These are phyloP conservation scores for Alloteropsis angusta DNA, from an alignment of 202 grass and related monocot genomes.

Conservation along the genomic window DNA sequence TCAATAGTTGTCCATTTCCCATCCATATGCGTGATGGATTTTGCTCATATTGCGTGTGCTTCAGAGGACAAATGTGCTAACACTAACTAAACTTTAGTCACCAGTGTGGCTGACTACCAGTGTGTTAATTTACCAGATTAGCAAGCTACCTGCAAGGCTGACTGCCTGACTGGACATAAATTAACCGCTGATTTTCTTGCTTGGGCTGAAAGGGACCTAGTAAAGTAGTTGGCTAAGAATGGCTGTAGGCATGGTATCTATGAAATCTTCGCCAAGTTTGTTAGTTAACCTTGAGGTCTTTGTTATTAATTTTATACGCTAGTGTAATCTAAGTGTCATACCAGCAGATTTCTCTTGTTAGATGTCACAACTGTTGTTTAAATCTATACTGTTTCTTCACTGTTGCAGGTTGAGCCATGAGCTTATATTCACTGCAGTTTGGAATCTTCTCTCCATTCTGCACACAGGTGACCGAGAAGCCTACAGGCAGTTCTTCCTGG, in stretches of 20 bases:
- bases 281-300: background rate
- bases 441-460: constrained; percentile 77
- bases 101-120: background rate
- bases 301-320: background rate
- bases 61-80: background rate
- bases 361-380: background rate
- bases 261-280: background rate
- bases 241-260: no score
- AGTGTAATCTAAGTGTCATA: background rate
- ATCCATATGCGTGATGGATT: background rate
- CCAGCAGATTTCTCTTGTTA: background rate
- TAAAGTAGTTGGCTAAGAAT: background rate
- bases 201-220: background rate
- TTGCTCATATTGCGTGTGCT: background rate
- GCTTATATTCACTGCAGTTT: constrained; percentile 57
- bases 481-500: constrained; percentile 83
- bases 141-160: background rate
- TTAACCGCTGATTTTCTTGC: background rate
- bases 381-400: background rate
- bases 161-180: background rate
- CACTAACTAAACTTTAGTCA: background rate
- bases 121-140: background rate
- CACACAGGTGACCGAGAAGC: constrained; percentile 72
- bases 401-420: constrained; percentile 49
- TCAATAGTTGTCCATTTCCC: background rate